These are phyloP conservation scores for Backusella morwellensis DNA, from an alignment of 192 early-diverging fungal genomes.

Conservation along the genomic window DNA sequence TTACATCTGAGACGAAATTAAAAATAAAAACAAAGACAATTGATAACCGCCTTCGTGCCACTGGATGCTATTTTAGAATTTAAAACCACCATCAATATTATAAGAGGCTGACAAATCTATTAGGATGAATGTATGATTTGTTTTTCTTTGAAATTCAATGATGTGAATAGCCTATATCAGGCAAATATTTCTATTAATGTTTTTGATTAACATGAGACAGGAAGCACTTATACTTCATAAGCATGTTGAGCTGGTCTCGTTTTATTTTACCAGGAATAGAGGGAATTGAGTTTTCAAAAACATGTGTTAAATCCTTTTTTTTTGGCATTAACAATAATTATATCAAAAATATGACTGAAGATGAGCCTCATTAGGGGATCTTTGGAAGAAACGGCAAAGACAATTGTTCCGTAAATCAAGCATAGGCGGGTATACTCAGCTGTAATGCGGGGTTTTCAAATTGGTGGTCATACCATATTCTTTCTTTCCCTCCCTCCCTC, in stretches of 20 bases:
- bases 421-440: no score
- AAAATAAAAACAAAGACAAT: neutral
- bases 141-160: neutral
- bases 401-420: no score
- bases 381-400: no score
- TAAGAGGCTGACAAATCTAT: neutral
- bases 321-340: neutral
- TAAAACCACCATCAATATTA: neutral
- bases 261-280: neutral
- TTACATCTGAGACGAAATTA: neutral
- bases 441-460: no score
- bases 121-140: neutral
- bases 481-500: no score
- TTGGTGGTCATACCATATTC: no score
- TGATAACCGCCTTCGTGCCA: neutral
- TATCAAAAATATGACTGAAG: no score
- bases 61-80: neutral
- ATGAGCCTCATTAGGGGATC: no score
- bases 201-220: neutral
- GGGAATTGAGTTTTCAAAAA: neutral
- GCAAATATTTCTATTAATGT: neutral
- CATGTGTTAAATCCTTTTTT: neutral
- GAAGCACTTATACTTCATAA: neutral
- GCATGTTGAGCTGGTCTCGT: neutral
- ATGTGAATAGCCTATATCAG: neutral